phyloP scores from a whole-genome alignment of 768 basidiomycete genomes.

The Psilocybe tampanensis region DNA sequence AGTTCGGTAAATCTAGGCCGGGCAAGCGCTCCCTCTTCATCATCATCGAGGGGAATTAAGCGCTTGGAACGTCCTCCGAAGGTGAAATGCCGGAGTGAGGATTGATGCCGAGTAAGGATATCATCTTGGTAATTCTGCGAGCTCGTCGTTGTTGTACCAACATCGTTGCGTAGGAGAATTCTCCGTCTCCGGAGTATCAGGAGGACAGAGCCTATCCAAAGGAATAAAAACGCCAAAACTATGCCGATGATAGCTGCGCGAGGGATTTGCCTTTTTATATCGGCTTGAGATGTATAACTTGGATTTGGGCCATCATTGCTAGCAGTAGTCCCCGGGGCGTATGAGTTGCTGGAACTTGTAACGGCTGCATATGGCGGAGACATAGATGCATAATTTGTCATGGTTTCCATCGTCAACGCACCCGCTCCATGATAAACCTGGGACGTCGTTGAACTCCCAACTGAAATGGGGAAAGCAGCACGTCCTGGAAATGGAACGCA shows the following conservation, averaged over 20 bases:
- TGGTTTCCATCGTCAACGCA: background rate
- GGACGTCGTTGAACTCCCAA: background rate
- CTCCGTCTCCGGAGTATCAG: background rate
- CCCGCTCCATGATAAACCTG: background rate
- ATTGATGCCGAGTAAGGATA: background rate
- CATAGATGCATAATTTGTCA: background rate
- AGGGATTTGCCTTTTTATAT: background rate
- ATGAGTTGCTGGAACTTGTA: background rate
- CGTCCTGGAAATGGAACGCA: background rate
- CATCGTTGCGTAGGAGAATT: background rate
- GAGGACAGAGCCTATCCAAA: background rate
- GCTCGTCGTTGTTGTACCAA: background rate
- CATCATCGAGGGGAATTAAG: background rate
- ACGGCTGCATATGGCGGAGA: background rate
- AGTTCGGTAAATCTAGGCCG: background rate
- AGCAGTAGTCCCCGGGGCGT: background rate
- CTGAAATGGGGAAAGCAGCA: too few relatives aligned
- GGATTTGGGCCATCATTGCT: background rate
- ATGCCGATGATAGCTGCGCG: background rate
- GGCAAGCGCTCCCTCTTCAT: background rate
- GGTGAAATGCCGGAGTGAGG: background rate
- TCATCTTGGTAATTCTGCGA: background rate
- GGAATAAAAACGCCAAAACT: background rate
- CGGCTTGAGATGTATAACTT: background rate
- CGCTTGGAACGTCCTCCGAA: too few relatives aligned